Conservation (phyloP, 768 basidiomycete species). For the Erythrobasidium yunnanense region DNA sequence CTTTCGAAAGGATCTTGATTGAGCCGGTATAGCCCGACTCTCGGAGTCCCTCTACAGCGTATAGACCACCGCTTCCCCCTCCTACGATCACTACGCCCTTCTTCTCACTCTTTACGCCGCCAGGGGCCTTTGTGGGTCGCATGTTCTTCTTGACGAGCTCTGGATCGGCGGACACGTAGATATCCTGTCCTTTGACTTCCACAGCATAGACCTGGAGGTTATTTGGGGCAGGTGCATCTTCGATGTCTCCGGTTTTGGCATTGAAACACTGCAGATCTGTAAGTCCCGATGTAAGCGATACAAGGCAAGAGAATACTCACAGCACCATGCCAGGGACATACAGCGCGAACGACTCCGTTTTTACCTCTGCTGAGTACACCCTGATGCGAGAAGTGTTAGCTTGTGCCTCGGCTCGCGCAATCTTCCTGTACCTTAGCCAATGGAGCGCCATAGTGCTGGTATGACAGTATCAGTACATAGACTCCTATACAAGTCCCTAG, state of each 20-base stretch:
- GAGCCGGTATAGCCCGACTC: conserved; percentile 70
- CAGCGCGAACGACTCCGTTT: no score
- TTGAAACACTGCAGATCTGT: neutral
- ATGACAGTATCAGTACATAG: neutral
- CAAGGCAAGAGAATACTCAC: neutral
- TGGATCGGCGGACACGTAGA: conserved; percentile 32
- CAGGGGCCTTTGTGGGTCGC: conserved; percentile 47
- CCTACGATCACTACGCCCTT: conserved; percentile 72
- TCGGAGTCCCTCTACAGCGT: conserved; percentile 66
- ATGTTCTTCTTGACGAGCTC: conserved; percentile 43
- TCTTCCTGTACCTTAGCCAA: conserved; percentile 7
- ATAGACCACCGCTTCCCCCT: conserved; percentile 68
- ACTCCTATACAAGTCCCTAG: neutral
- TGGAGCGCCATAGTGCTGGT: conserved; percentile 13
- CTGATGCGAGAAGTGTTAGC: no score
- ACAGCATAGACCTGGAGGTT: conserved; percentile 63
- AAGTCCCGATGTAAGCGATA: neutral
- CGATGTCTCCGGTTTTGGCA: conserved; percentile 55
- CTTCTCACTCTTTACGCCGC: conserved; percentile 46
- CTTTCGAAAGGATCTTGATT: conserved; percentile 69
- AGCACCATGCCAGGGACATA: conserved; percentile 17
- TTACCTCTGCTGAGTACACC: no score
- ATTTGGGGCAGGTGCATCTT: conserved; percentile 77
- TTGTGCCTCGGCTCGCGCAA: no score
- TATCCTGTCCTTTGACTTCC: conserved; percentile 22